Percentiles rank a stretch among this genome's conserved stretches.
Conservation (phyloP, 768 basidiomycete species). For the Suillus bovinus region DNA sequence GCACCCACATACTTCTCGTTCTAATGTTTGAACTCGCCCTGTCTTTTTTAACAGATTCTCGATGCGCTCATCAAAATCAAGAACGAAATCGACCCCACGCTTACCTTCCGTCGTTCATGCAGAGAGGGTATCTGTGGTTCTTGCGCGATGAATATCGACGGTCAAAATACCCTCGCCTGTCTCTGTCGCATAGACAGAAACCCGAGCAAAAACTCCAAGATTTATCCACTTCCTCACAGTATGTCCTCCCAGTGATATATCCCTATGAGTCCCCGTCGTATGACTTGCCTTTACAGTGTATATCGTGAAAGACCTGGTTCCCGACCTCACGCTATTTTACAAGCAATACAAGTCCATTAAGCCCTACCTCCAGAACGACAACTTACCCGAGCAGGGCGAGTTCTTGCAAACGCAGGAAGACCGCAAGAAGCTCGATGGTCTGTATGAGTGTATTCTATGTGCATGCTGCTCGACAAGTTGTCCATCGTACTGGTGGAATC, state of each 20-base stretch:
- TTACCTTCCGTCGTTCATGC: slow-evolving; percentile 94
- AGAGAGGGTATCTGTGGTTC: slow-evolving; percentile 97
- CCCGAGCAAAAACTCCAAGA: slow-evolving; percentile 71
- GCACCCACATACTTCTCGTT: background rate
- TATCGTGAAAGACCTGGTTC: slow-evolving; percentile 97
- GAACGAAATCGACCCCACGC: slow-evolving; percentile 95
- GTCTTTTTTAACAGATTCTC: slow-evolving; percentile 50
- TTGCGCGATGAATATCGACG: slow-evolving; percentile 99
- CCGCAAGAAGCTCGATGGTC: slow-evolving; percentile 91
- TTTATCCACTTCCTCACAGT: slow-evolving; percentile 99
- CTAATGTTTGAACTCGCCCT: background rate
- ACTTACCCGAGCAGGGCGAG: slow-evolving; percentile 82
- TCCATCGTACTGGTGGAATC: slow-evolving; percentile 99
- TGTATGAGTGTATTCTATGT: slow-evolving; percentile 97
- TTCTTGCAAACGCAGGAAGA: slow-evolving; percentile 90
- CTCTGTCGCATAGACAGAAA: slow-evolving; percentile 91
- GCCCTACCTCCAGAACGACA: slow-evolving; percentile 93
- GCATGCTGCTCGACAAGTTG: slow-evolving; percentile 98
- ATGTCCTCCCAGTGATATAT: slow-evolving; percentile 30
- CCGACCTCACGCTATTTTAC: slow-evolving; percentile 89
- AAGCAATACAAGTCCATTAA: slow-evolving; percentile 99
- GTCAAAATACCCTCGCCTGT: slow-evolving; percentile 97
- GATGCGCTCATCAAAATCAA: slow-evolving; percentile 99
- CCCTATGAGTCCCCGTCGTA: background rate
- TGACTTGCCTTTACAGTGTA: slow-evolving; percentile 64